Evolutionary conservation across 2,329 filamentous ascomycete genomes (phyloP).

Genomic region (Penicillium sp.): DNA sequence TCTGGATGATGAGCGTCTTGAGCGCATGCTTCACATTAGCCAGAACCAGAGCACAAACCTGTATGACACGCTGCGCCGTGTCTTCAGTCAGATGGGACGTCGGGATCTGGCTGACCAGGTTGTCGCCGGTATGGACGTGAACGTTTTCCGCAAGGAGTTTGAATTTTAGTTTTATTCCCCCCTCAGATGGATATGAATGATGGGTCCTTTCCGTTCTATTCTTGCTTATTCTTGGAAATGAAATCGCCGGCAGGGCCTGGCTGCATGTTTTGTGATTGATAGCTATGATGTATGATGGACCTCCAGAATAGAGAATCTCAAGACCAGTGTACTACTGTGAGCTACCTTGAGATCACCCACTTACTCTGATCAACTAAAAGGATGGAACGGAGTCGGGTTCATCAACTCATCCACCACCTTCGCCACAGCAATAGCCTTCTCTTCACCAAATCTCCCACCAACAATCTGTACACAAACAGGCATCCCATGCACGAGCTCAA

Average conservation of each 20-base stretch:
- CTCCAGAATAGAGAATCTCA: not conserved
- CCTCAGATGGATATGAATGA: not conserved
- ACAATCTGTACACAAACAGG: conserved; percentile 35
- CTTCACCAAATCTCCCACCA: conserved; percentile 34
- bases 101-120: conserved; percentile 86
- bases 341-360: not conserved
- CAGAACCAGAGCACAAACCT: conserved; percentile 97
- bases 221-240: conserved; percentile 2
- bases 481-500: conserved; percentile 31
- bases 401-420: conserved; percentile 31
- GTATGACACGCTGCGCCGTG: conserved; percentile 88
- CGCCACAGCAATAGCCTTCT: conserved; percentile 31
- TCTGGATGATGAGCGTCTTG: conserved; percentile 69
- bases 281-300: not conserved
- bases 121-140: conserved; percentile 84
- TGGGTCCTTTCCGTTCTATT: not conserved
- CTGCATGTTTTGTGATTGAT: conserved; percentile 8
- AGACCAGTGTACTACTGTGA: not conserved
- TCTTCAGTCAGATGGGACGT: conserved; percentile 95
- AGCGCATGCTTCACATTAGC: conserved; percentile 72
- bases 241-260: conserved; percentile 12
- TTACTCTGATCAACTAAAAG: not conserved
- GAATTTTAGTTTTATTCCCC: conserved; percentile 62
- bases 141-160: conserved; percentile 84
- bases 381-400: conserved; percentile 14